Conservation (phyloP, 805 yeast genomes). For the Metschnikowia orientalis region DNA sequence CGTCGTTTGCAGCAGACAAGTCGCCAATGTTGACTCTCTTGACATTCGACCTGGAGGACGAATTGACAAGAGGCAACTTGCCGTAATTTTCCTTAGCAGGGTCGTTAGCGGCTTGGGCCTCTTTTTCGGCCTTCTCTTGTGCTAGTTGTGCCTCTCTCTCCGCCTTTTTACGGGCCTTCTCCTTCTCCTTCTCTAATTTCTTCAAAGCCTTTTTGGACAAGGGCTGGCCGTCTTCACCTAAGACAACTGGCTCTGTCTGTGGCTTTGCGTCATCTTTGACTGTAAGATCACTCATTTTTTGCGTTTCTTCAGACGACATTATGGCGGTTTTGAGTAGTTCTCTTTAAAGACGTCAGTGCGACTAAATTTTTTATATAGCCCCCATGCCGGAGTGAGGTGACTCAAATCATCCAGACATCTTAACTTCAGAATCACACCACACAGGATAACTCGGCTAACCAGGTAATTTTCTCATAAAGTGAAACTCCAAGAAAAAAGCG, state of each 20-base stretch:
- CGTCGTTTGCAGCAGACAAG: constrained; percentile 61
- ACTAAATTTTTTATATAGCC: constrained; percentile 2
- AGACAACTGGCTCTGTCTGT: constrained; percentile 24
- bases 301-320: constrained; percentile 18
- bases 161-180: constrained; percentile 88
- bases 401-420: too few species aligned
- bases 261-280: constrained; percentile 17
- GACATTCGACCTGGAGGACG: constrained; percentile 61
- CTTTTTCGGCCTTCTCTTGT: constrained; percentile 78
- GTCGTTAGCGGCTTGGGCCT: constrained; percentile 67
- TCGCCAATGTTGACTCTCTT: constrained; percentile 55
- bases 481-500: too few species aligned
- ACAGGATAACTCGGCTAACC: too few species aligned
- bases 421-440: too few species aligned
- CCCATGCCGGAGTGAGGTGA: constrained; percentile 7
- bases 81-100: constrained; percentile 89
- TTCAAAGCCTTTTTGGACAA: constrained; percentile 90
- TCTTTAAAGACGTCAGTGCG: constrained; percentile 2
- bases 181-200: constrained; percentile 89
- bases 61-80: constrained; percentile 79
- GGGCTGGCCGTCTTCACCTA: constrained; percentile 79
- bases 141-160: constrained; percentile 88
- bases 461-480: too few species aligned
- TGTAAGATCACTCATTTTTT: constrained; percentile 15
- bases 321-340: constrained; percentile 4